Percentiles rank a stretch among this genome's conserved stretches.
Conservation (phyloP, 305 asterid genomes). For the Petunia hybrid region DNA sequence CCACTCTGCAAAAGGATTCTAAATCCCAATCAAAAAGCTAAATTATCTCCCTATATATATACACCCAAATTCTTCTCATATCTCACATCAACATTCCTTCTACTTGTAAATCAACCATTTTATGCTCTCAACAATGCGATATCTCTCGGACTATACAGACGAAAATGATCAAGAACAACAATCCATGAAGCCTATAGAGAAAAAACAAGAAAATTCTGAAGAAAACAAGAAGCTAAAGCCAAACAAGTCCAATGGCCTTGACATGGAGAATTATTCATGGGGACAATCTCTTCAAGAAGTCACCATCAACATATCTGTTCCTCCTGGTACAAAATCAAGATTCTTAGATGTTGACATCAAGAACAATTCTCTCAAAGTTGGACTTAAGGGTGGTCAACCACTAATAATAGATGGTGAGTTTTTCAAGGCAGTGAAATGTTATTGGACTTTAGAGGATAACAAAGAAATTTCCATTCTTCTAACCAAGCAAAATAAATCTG, state of each 20-base stretch:
- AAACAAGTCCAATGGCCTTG: slow-evolving; percentile 65
- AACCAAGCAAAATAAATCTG: slow-evolving; percentile 41
- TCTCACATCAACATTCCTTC: too few species aligned
- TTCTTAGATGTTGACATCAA: slow-evolving; percentile 61
- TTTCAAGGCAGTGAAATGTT: slow-evolving; percentile 7
- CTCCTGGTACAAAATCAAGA: slow-evolving; percentile 70
- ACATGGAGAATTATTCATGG: slow-evolving; percentile 73
- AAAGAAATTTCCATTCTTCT: slow-evolving; percentile 31
- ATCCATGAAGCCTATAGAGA: too few species aligned
- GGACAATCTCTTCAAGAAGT: slow-evolving; percentile 72
- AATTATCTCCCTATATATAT: too few species aligned
- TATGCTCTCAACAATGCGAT: neutral
- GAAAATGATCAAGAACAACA: too few species aligned
- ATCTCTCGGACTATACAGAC: too few species aligned
- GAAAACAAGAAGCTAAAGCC: slow-evolving; percentile 35
- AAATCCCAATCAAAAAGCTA: too few species aligned
- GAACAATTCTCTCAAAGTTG: neutral
- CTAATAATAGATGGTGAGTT: too few species aligned
- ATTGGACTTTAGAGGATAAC: slow-evolving; percentile 41
- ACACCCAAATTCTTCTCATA: too few species aligned
- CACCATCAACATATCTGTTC: slow-evolving; percentile 61
- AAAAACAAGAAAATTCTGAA: too few species aligned
- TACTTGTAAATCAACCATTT: too few species aligned
- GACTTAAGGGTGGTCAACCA: slow-evolving; percentile 13
- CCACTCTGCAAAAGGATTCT: too few species aligned